Evolutionary conservation across 352 stramenopile genomes (phyloP), one percentile per base, ranked within the genome.

Genomic region (Thraustochytrium sp.): DNA sequence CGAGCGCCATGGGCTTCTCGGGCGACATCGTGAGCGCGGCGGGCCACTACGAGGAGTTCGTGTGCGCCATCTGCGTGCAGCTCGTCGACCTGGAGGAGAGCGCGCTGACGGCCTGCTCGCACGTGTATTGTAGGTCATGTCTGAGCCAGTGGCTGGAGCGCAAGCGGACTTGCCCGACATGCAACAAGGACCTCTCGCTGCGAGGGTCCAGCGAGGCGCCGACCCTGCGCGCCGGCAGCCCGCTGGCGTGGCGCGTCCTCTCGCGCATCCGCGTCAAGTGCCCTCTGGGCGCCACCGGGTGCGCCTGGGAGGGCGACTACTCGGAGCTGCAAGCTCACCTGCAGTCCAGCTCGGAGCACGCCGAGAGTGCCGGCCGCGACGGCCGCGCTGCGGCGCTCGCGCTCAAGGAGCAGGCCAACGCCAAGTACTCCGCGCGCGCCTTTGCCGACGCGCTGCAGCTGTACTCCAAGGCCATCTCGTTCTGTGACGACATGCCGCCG

Each of bases 261-360:
- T 72, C 44, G 36, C 54, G 74, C 46, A 68, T 90, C 2, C 62
- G 85, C 56, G 84, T 89, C 0, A 42, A 68, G 18, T 90, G 88
- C 85, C 88, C 88, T 16, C 72, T 90, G 23, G 40, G 84, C 5
- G 31, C 68, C 29, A 31, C 4, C 21, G 49, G 56, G 29, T 90
- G 88, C 78, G 21, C 59, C 16, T 90, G 88, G 88, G 63, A 53
- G 37, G 88, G 88, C 44, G 88, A 90, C 72, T 90, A 90, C 85
- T 78, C 83, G 3, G 85, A 89, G 49, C 72, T 90, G 31, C 82
- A 89, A 54, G 48, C 21, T 18, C 88, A 90, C 82, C 75, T 90
- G 40, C 34, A 84, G 3, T 86, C 73, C 44, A 38, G 40, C 31
- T 36, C 42, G 21, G 77, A 82, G 77, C 84, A 86, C 55, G 44